phyloP scores from a whole-genome alignment of 2,329 filamentous ascomycete species.

The Colletotrichum siamense region DNA sequence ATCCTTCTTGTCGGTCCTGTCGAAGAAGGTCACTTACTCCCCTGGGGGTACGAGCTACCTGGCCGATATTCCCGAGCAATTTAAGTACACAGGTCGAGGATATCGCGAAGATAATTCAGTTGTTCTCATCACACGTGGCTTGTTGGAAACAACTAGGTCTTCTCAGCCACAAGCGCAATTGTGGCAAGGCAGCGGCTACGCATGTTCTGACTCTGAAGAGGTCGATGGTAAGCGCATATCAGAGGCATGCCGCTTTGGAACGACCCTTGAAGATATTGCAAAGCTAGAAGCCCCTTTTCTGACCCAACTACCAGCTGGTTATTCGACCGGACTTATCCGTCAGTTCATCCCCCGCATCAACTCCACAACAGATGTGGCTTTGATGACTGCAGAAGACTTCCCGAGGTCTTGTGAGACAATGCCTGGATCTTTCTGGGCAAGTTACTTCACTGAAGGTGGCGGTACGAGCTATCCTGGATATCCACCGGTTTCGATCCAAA shows the following conservation, averaged over 20 bases:
- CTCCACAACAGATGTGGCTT: background rate
- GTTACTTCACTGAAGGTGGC: background rate
- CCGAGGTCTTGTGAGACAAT: background rate
- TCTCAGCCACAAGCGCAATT: background rate
- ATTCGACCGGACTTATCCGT: background rate
- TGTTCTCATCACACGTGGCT: background rate
- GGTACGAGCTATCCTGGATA: background rate
- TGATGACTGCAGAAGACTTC: background rate
- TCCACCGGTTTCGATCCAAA: background rate
- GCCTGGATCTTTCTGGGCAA: background rate
- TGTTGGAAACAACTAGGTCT: background rate
- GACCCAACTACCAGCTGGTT: background rate
- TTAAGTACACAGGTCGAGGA: background rate
- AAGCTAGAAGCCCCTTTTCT: background rate
- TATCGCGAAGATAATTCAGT: background rate
- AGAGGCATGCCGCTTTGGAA: background rate
- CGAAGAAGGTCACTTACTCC: background rate
- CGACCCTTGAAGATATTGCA: background rate
- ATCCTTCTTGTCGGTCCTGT: background rate
- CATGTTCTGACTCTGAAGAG: background rate
- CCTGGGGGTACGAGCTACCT: background rate
- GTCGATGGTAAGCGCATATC: background rate
- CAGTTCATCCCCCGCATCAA: background rate
- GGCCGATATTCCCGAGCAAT: background rate
- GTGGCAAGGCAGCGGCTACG: background rate